phyloP scores from a whole-genome alignment of 2,329 filamentous ascomycete species.

The Aotearoamyces nothofagi region DNA sequence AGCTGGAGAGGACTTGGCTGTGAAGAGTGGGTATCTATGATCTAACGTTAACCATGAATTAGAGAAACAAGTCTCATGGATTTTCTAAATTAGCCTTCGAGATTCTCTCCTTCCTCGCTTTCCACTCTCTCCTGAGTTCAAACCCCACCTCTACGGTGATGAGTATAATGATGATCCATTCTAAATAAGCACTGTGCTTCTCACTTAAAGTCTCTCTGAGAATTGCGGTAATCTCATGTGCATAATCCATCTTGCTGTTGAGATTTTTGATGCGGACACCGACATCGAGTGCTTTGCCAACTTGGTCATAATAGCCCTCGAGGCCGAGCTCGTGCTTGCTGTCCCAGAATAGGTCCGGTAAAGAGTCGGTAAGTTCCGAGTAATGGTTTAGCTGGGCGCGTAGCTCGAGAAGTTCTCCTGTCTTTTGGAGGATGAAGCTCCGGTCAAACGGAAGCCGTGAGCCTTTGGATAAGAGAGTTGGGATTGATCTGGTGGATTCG shows the following conservation, averaged over 20 bases:
- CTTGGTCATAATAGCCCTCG: conserved; percentile 89
- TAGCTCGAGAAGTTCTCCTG: conserved; percentile 77
- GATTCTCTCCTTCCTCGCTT: conserved; percentile 15
- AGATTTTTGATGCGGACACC: conserved; percentile 78
- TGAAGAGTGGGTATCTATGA: too few species aligned
- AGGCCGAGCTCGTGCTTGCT: conserved; percentile 74
- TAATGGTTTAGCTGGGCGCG: conserved; percentile 92
- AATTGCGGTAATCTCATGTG: conserved; percentile 84
- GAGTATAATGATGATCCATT: conserved; percentile 91
- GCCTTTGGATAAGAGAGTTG: conserved; percentile 58
- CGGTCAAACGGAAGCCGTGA: conserved; percentile 48
- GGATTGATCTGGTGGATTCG: conserved; percentile 70
- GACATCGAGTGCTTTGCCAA: conserved; percentile 80
- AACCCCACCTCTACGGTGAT: conserved; percentile 89
- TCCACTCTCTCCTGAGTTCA: conserved; percentile 48
- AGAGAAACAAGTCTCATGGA: too few species aligned
- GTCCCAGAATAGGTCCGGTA: conserved; percentile 97
- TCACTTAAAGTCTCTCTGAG: conserved; percentile 79
- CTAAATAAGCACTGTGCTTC: conserved; percentile 73
- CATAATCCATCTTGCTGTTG: conserved; percentile 97
- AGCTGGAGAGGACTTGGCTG: too few species aligned
- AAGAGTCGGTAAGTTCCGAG: conserved; percentile 85
- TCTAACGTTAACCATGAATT: too few species aligned
- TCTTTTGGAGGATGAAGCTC: conserved; percentile 79
- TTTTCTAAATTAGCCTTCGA: too few species aligned